Percentiles rank a stretch among this genome's conserved stretches.
Evolutionary conservation across 2,329 filamentous ascomycete genomes (phyloP).

Genomic region (Erysiphe neolycopersici): DNA sequence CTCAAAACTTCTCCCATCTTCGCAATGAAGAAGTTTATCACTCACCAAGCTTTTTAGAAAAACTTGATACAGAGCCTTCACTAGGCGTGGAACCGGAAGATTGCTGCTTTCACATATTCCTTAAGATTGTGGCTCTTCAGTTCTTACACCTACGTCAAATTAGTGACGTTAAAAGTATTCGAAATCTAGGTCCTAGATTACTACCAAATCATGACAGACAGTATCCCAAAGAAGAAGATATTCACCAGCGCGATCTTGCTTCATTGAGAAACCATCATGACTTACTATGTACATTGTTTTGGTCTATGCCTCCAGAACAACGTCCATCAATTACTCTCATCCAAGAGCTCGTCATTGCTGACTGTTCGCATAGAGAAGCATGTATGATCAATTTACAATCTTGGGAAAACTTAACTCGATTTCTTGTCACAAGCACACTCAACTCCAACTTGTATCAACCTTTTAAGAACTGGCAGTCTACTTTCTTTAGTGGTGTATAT

Average conservation of each 20-base stretch:
- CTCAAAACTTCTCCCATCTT: constrained; percentile 31
- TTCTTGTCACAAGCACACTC: constrained; percentile 23
- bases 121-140: constrained; percentile 33
- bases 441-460: constrained; percentile 19
- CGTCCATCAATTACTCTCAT: constrained; percentile 27
- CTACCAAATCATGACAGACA: constrained; percentile 40
- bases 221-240: constrained; percentile 32
- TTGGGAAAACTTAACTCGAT: constrained; percentile 34
- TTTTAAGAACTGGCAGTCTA: constrained; percentile 29
- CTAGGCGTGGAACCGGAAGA: constrained; percentile 27
- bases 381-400: constrained; percentile 35
- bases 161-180: constrained; percentile 27
- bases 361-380: constrained; percentile 36
- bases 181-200: constrained; percentile 32
- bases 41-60: constrained; percentile 33
- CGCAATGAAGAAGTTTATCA: constrained; percentile 35
- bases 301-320: constrained; percentile 28
- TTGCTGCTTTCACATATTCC: constrained; percentile 37
- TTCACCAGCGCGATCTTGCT: constrained; percentile 32
- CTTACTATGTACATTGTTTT: constrained; percentile 37
- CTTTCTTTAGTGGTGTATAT: constrained; percentile 28
- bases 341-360: constrained; percentile 30
- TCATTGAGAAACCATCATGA: constrained; percentile 43
- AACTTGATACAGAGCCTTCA: constrained; percentile 19
- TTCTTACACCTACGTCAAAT: constrained; percentile 23